A percentile compares a stretch with the other conserved stretches of the same genome.
Conservation (phyloP, 2,329 filamentous ascomycete species). For the Fusarium sp. region DNA sequence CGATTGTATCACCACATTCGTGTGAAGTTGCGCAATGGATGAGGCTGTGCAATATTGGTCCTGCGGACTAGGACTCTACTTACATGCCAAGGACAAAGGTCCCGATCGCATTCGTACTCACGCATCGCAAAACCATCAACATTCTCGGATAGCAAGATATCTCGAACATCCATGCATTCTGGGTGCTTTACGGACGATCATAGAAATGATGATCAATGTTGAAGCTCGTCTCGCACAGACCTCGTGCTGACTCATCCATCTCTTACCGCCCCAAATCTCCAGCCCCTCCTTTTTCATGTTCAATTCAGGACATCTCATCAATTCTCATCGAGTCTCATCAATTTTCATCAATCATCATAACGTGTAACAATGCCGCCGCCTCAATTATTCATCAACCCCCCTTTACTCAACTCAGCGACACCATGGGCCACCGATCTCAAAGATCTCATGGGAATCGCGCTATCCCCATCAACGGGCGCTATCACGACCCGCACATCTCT, state of each 20-base stretch:
- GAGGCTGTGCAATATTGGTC: neutral
- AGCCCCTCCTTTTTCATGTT: constrained; percentile 13
- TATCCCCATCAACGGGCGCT: constrained; percentile 72
- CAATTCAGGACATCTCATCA: neutral
- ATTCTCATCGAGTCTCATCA: neutral
- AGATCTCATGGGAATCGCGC: constrained; percentile 71
- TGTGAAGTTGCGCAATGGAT: neutral
- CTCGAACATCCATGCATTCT: too few species aligned
- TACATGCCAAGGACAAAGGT: neutral
- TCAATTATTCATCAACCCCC: constrained; percentile 65
- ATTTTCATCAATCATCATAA: too few species aligned
- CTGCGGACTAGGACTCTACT: neutral
- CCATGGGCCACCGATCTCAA: constrained; percentile 77
- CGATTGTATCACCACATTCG: neutral
- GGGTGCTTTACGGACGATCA: too few species aligned
- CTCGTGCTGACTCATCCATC: constrained; percentile 16
- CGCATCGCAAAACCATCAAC: neutral
- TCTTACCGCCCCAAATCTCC: constrained; percentile 10
- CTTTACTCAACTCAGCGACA: constrained; percentile 78
- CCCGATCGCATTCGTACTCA: neutral
- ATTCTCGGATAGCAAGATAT: too few species aligned
- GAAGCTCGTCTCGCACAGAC: too few species aligned
- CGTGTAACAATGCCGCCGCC: constrained; percentile 34
- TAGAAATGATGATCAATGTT: too few species aligned
- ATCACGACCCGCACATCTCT: constrained; percentile 80